Base-by-base conservation (phyloP, 345 rosid genomes). In the Sonneratia alba region DNA sequence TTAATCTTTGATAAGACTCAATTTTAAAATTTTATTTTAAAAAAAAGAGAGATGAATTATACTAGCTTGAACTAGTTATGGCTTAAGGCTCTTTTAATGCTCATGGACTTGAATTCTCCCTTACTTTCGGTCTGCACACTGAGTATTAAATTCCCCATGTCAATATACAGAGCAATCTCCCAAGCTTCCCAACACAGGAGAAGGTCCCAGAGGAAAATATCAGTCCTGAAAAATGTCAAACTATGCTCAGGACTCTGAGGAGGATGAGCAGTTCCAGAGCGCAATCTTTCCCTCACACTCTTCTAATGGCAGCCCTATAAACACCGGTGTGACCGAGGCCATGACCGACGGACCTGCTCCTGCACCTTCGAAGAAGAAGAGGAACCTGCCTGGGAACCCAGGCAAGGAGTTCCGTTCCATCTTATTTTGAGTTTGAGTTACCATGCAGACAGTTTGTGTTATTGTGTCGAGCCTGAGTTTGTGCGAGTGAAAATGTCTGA, bases 351-450 rank as follows among this genome's bases (percentile, higher is more conserved):
- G 70, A 22, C 75, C 85, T 12, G 53, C 77, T 77, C 77, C 73
- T 13, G 64, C 78, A 3, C 62, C 71, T 51, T 79, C 74, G 13
- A 85, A 78, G 74, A 85, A 77, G 79, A 87, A 83, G 73, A 78
- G 86, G 74, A 87, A 79, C 77, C 86, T 85, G 74, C 87, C 91
- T 0, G 89, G 87, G 10, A 82, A 85, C 73, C 89, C 86, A 73
- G 89, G 91, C 84, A 80, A 79, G 83, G 68, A 22, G 19, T 37
- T 27, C 48, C 0, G 56, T 43, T 27, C 51, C 55, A 22, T 43
- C 43, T 42, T 65, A 14, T 36, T 56, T 32, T 5, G 19, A 75
- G 47, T 59, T 5, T 18, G 13, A 27, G 14, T 45, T 12, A 4
- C 18, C 53, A 13, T 13, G 15, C 18, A 48, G 4, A 27, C 32